These are phyloP conservation scores for Grosmannia huntii DNA, from an alignment of 2,329 filamentous ascomycete genomes.

Conservation along the genomic window DNA sequence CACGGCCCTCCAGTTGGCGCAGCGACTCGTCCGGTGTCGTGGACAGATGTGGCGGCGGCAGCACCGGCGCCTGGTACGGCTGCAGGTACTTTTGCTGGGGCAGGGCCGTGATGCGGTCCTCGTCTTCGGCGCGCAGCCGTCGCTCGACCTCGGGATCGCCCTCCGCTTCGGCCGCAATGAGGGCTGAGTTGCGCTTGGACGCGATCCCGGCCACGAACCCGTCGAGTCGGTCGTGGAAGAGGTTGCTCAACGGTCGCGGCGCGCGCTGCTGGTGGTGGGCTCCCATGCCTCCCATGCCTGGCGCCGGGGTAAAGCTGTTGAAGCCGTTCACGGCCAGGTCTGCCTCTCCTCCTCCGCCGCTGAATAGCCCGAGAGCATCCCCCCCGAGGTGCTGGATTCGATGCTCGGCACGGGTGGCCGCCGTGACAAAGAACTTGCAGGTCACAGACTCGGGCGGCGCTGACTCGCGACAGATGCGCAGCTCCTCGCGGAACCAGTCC, in stretches of 20 bases:
- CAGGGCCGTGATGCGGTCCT: conserved; percentile 73
- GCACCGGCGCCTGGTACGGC: conserved; percentile 26
- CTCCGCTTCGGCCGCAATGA: conserved; percentile 70
- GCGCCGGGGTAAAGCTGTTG: not conserved
- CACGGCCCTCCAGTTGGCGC: conserved; percentile 34
- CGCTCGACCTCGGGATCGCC: conserved; percentile 69
- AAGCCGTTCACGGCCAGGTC: too few species aligned
- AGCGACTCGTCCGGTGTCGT: conserved; percentile 31
- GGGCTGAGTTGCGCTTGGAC: conserved; percentile 71
- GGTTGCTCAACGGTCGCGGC: conserved; percentile 54
- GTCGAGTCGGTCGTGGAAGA: conserved; percentile 78
- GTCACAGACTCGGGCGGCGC: conserved; percentile 80
- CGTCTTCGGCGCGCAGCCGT: conserved; percentile 67
- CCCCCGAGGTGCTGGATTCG: conserved; percentile 24
- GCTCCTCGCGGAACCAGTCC: conserved; percentile 95
- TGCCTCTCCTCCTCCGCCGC: too few species aligned
- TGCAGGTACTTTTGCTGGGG: conserved; percentile 56
- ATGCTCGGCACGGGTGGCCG: conserved; percentile 44
- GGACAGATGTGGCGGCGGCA: conserved; percentile 8
- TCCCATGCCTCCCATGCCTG: not conserved
- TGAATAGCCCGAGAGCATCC: not conserved
- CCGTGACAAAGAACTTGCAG: conserved; percentile 91
- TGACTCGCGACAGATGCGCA: conserved; percentile 80
- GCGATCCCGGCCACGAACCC: conserved; percentile 79
- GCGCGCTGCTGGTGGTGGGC: conserved; percentile 27